Base-by-base conservation (phyloP, 495 filamentous ascomycete genomes). In the Thozetella sp. region DNA sequence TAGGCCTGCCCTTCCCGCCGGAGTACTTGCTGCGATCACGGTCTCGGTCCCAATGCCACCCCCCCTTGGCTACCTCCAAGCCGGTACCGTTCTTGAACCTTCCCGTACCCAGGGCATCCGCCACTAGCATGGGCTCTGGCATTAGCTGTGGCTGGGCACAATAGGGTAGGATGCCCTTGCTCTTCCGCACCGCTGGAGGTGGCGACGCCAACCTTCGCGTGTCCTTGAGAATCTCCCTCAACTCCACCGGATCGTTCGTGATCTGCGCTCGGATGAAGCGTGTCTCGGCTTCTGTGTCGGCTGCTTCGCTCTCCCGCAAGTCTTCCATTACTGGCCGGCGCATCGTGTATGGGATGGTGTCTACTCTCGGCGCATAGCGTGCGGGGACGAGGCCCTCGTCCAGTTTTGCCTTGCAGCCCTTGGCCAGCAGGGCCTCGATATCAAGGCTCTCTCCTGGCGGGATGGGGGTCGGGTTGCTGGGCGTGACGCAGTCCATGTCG, bases 401-500 rank as follows among this genome's bases (percentile, higher is more conserved):
- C 10, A 97, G 83, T 48, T 71, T 75, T 0, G 91, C 87, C 34
- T 70, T 66, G 1, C 79, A 64, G 22, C 88, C 89, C 68, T 89
- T 93, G 2, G 82, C 81, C 11, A 98, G 80, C 2, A 99, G 83
- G 34, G 87, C 73, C 17, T 70, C 62, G 51, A 99, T 97, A 68
- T 93, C 91, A 22, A 98, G 65, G 56, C 83, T 90, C 75, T 98
- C 93, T 26, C 95, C 95, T 9, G 87, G 90, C 0, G 91, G 86
- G 53, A 99, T 97, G 37, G 86, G 83, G 23, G 82, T 73, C 0
- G 84, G 86, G 67, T 98, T 90, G 40, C 89, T 93, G 10, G 96
- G 95, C 1, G 95, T 99, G 51, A 97, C 72, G 70, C 95, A 99
- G 67, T 97, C 90, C 92, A 99, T 96, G 68, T 98, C 88, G 20